Conservation (phyloP, 1,284 basidiomycete genomes). For the Ceratorhiza oryzae-sativae region DNA sequence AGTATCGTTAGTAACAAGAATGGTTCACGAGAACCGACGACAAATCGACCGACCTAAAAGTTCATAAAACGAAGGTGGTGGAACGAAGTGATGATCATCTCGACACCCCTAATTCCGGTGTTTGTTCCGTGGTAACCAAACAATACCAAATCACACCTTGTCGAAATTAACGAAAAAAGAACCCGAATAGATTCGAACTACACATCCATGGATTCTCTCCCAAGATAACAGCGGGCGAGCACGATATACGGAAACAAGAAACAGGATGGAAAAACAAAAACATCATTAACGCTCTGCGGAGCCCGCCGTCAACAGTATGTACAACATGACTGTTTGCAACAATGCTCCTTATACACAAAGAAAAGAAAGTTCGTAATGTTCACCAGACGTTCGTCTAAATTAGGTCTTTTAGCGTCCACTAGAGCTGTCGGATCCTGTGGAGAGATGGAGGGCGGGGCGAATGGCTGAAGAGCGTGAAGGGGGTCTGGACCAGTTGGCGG, state of each 20-base stretch:
- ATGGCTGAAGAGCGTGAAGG: constrained; percentile 23
- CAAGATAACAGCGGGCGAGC: constrained; percentile 5
- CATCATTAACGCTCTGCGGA: constrained; percentile 36
- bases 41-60: background rate
- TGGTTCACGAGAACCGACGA: background rate
- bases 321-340: constrained; percentile 34
- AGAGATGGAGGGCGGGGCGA: constrained; percentile 30
- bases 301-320: constrained; percentile 37
- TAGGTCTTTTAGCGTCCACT: constrained; percentile 20
- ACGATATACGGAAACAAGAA: constrained; percentile 12
- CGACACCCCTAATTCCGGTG: constrained; percentile 21
- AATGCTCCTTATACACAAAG: constrained; percentile 28
- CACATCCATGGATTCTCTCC: constrained; percentile 9
- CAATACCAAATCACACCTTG: background rate
- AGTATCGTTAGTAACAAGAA: background rate
- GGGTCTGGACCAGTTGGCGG: constrained; percentile 32
- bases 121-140: background rate
- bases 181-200: background rate
- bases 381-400: constrained; percentile 6
- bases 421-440: constrained; percentile 32
- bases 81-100: constrained; percentile 17
- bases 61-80: constrained; percentile 37
- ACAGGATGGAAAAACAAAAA: background rate
- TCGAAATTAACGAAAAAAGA: background rate
- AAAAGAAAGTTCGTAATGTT: constrained; percentile 19